These are phyloP conservation scores for Sugiyamaella castrensis DNA, from an alignment of 1,139 yeast species.

Conservation along the genomic window DNA sequence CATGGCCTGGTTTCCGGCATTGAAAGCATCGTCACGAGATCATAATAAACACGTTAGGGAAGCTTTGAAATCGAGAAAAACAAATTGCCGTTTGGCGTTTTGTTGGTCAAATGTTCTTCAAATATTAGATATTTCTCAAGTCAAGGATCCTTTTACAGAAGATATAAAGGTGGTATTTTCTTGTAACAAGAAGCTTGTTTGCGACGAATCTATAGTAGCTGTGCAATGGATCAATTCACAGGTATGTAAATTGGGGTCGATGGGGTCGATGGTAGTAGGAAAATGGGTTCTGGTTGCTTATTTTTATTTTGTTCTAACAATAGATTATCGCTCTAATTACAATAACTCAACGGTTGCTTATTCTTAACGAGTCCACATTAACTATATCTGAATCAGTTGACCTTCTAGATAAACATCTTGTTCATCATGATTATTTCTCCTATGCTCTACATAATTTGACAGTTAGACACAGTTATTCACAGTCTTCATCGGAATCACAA, in stretches of 20 bases:
- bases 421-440: slow-evolving; percentile 42
- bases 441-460: slow-evolving; percentile 28
- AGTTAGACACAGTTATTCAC: slow-evolving; percentile 19
- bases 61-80: slow-evolving; percentile 3
- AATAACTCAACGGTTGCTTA: slow-evolving; percentile 45
- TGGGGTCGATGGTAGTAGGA: no score
- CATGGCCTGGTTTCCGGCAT: slow-evolving; percentile 60
- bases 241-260: slow-evolving; percentile 22
- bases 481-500: slow-evolving; percentile 14
- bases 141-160: slow-evolving; percentile 40
- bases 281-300: no score
- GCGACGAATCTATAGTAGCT: slow-evolving; percentile 49
- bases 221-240: slow-evolving; percentile 59
- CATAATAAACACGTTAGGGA: no score
- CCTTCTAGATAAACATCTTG: slow-evolving; percentile 45
- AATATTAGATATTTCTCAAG: slow-evolving; percentile 51
- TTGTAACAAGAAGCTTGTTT: slow-evolving; percentile 48
- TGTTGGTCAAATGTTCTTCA: slow-evolving; percentile 62
- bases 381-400: slow-evolving; percentile 43
- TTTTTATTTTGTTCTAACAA: neutral
- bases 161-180: slow-evolving; percentile 40
- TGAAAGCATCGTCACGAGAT: slow-evolving; percentile 16
- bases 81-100: slow-evolving; percentile 56
- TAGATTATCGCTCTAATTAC: slow-evolving; percentile 51
- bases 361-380: slow-evolving; percentile 44